Percentiles rank a stretch among this genome's conserved stretches.
Evolutionary conservation across 495 filamentous ascomycete genomes (phyloP).

Genomic region (Penicillium psychrofluorescens): DNA sequence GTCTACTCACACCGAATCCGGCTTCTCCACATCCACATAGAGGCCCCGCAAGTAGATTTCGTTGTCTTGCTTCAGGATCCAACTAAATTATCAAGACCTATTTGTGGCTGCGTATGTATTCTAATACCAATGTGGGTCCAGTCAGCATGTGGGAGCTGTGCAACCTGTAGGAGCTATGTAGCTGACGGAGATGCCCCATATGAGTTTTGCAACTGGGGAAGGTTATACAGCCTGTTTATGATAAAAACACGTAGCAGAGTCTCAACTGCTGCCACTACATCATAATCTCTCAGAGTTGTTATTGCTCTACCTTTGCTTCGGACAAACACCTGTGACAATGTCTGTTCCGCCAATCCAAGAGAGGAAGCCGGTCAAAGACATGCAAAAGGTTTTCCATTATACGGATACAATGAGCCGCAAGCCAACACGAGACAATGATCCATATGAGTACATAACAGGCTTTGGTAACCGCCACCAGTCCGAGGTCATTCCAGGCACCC

Average conservation of each 20-base stretch:
- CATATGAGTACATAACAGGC: slow-evolving; percentile 33
- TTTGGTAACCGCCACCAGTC: slow-evolving; percentile 35
- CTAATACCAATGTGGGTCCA: slow-evolving; percentile 4
- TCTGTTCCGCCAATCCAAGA: slow-evolving; percentile 16
- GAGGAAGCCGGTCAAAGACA: slow-evolving; percentile 25
- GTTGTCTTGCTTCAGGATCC: too few species aligned
- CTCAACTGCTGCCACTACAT: too few species aligned
- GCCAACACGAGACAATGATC: slow-evolving; percentile 36
- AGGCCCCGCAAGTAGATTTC: slow-evolving; percentile 6
- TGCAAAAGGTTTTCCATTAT: slow-evolving; percentile 36
- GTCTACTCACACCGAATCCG: too few species aligned
- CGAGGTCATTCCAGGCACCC: slow-evolving; percentile 34
- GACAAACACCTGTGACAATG: slow-evolving; percentile 3
- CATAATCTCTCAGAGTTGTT: too few species aligned
- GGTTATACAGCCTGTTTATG: too few species aligned
- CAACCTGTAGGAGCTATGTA: background rate
- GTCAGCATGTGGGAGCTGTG: background rate
- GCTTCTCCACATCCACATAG: slow-evolving; percentile 8
- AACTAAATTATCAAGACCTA: too few species aligned
- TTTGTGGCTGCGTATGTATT: too few species aligned
- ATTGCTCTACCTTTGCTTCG: too few species aligned
- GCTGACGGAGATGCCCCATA: background rate
- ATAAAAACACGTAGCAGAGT: too few species aligned
- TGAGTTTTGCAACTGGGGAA: too few species aligned
- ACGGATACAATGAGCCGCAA: slow-evolving; percentile 34